Percentiles rank a stretch among this genome's conserved stretches.
These are phyloP conservation scores for Zychaea mexicana DNA, from an alignment of 371 early-diverging fungal species.

Conservation along the genomic window DNA sequence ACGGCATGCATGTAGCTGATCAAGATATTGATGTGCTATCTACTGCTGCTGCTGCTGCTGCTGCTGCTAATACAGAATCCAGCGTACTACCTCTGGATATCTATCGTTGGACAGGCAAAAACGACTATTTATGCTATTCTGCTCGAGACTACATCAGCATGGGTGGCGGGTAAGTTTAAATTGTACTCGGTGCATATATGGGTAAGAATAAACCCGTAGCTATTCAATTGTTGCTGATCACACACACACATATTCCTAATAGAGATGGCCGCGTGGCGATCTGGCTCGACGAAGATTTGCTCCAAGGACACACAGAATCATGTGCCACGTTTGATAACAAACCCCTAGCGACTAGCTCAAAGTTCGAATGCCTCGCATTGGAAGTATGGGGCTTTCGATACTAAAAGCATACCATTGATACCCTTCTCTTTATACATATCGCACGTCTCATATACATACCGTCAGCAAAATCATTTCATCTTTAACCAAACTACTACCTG, in stretches of 20 bases:
- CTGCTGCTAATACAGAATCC: too few relatives aligned
- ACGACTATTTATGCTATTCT: constrained; percentile 38
- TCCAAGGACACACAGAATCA: constrained; percentile 39
- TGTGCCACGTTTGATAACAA: constrained; percentile 42
- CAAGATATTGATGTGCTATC: too few relatives aligned
- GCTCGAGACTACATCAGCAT: constrained; percentile 28
- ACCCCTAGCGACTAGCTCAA: constrained; percentile 10
- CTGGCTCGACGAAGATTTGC: constrained; percentile 38
- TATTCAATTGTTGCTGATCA: neutral
- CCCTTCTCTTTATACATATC: neutral
- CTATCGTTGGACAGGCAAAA: constrained; percentile 37
- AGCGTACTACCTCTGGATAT: constrained; percentile 1
- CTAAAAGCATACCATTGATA: constrained; percentile 6
- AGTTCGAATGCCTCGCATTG: constrained; percentile 36
- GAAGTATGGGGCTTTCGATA: constrained; percentile 43
- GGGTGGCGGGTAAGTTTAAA: constrained; percentile 31
- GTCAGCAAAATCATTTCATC: neutral
- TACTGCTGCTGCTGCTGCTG: too few relatives aligned
- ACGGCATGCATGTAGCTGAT: constrained; percentile 2
- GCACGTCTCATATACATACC: neutral
- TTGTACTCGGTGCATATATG: neutral
- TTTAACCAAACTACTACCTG: too few relatives aligned
- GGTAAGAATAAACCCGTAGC: too few relatives aligned
- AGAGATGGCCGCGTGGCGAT: constrained; percentile 37
- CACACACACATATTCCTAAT: neutral